Evolutionary conservation across 179 eudicot genomes (phyloP).

Genomic region (Heliamphora pulchella): DNA sequence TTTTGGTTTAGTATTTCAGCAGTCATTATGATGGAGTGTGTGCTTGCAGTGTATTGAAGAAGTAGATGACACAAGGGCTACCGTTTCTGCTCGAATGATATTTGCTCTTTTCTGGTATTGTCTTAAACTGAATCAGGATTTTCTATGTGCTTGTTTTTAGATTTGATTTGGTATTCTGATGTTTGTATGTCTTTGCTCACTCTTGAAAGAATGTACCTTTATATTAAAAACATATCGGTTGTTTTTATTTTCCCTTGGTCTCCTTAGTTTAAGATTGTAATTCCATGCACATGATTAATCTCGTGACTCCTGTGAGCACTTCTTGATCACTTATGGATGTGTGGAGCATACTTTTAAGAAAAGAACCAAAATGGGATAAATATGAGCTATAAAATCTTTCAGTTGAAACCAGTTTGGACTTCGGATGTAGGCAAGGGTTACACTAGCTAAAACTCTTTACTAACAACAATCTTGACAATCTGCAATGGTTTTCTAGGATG

Average conservation of each 20-base stretch:
- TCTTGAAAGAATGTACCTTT: not conserved
- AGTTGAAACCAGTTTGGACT: not conserved
- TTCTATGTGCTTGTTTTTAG: constrained; percentile 8
- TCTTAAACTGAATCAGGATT: not conserved
- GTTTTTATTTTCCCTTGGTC: not conserved
- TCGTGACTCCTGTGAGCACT: not conserved
- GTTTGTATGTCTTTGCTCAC: not conserved
- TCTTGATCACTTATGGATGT: not conserved
- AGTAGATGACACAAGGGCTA: constrained; percentile 1
- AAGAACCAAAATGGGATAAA: not conserved
- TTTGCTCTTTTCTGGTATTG: constrained; percentile 9
- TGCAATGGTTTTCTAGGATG: not conserved
- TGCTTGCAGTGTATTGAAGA: constrained; percentile 21
- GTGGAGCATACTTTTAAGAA: not conserved
- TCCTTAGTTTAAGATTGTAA: not conserved
- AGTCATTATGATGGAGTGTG: constrained; percentile 8
- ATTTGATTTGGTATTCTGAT: constrained; percentile 1
- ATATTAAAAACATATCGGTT: not conserved
- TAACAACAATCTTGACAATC: not conserved
- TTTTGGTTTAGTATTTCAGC: not conserved
- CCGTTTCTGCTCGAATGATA: constrained; percentile 2
- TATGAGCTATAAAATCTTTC: not conserved
- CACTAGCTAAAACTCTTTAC: not conserved
- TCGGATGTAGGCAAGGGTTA: not conserved
- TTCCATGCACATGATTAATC: not conserved